Conservation (phyloP, 352 stramenopile genomes). For the Globisporangium canariense region DNA sequence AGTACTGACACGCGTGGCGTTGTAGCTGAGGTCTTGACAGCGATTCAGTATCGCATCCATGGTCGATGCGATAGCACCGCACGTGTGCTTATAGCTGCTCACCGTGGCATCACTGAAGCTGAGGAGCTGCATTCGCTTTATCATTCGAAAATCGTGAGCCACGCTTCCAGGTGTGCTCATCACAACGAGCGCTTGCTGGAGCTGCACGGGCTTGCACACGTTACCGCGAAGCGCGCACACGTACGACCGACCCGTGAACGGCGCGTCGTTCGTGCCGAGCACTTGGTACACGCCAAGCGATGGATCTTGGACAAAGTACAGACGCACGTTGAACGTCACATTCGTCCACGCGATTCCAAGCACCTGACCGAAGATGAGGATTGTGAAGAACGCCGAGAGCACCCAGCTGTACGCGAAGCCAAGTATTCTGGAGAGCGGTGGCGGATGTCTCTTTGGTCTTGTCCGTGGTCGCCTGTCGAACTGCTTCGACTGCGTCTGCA, state of each 20-base stretch:
- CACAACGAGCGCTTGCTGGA: conserved; percentile 10
- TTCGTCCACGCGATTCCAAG: conserved; percentile 21
- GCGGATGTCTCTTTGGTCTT: no score
- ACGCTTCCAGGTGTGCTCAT: background rate
- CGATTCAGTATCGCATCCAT: conserved; percentile 19
- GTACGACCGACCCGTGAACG: conserved; percentile 37
- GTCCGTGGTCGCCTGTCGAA: no score
- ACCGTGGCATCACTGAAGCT: conserved; percentile 12
- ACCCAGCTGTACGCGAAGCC: no score
- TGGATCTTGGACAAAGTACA: conserved; percentile 19
- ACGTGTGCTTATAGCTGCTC: conserved; percentile 6
- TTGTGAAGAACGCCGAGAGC: conserved; percentile 14
- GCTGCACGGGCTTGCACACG: conserved; percentile 30
- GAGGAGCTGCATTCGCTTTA: background rate
- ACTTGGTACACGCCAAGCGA: conserved; percentile 19
- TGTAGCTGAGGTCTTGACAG: conserved; percentile 22
- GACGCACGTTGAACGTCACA: background rate
- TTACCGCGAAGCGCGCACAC: conserved; percentile 25
- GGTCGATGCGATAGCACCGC: conserved; percentile 14
- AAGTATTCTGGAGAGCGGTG: no score
- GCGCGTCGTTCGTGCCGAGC: conserved; percentile 36
- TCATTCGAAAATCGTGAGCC: no score
- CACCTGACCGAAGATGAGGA: conserved; percentile 29
- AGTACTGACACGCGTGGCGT: conserved; percentile 19
- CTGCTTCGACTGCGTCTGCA: no score